phyloP scores from a whole-genome alignment of 2,329 filamentous ascomycete genomes.

The Neoscytalidium dimidiatum region DNA sequence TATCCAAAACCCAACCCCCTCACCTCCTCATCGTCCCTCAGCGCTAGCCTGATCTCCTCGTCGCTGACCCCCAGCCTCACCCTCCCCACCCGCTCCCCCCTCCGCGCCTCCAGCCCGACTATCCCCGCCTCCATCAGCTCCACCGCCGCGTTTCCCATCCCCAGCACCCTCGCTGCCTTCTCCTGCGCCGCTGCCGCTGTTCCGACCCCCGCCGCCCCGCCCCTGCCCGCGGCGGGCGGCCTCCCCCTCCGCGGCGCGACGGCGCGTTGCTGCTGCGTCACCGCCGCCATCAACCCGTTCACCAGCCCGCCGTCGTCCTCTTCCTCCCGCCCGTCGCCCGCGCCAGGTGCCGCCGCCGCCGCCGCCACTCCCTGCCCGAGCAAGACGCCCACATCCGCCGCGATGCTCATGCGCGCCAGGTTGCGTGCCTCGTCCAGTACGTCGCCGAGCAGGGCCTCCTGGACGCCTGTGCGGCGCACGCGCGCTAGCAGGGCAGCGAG shows the following conservation, averaged over 20 bases:
- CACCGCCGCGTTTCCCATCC: constrained; percentile 72
- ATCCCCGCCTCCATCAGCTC: constrained; percentile 87
- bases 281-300: background rate
- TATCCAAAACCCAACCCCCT: constrained; percentile 70
- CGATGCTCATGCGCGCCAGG: constrained; percentile 63
- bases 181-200: constrained; percentile 32
- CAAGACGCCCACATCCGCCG: constrained; percentile 63
- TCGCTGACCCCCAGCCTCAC: constrained; percentile 83
- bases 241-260: constrained; percentile 22
- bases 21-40: constrained; percentile 85
- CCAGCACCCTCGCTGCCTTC: constrained; percentile 53
- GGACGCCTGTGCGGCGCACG: constrained; percentile 78
- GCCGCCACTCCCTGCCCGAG: constrained; percentile 39
- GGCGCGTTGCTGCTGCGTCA: constrained; percentile 20
- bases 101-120: constrained; percentile 75
- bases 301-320: no score
- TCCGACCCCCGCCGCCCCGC: no score
- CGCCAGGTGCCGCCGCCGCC: constrained; percentile 25
- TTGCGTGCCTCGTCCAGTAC: constrained; percentile 82
- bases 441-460: constrained; percentile 85
- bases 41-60: constrained; percentile 85
- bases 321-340: constrained; percentile 21
- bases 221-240: constrained; percentile 30
- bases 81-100: constrained; percentile 83
- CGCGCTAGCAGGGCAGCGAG: constrained; percentile 79